These are phyloP conservation scores for Trichomonascaceae sp. DNA, from an alignment of 1,139 yeast genomes.

Conservation along the genomic window DNA sequence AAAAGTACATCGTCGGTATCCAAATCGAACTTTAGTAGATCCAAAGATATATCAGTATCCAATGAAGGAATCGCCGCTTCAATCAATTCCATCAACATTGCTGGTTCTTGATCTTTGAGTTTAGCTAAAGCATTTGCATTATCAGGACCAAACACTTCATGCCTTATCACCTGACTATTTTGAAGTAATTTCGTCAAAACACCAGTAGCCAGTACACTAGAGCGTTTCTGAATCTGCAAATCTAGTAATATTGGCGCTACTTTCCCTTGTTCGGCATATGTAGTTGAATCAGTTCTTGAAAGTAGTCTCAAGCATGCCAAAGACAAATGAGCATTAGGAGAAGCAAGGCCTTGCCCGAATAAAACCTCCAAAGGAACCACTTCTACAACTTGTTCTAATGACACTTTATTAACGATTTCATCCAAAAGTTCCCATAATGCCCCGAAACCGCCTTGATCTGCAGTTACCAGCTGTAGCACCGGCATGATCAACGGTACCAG, in stretches of 20 bases:
- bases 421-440: conserved; percentile 16
- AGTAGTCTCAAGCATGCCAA: conserved; percentile 18
- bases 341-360: conserved; percentile 16
- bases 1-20: conserved; percentile 16
- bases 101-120: conserved; percentile 5
- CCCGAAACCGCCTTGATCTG: conserved; percentile 14
- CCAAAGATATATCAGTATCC: conserved; percentile 15
- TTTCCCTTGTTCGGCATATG: conserved; percentile 5
- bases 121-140: neutral
- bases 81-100: conserved; percentile 20
- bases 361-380: conserved; percentile 19
- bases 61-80: conserved; percentile 16
- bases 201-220: conserved; percentile 11
- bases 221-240: conserved; percentile 6
- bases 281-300: conserved; percentile 20
- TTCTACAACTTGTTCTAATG: conserved; percentile 19
- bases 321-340: conserved; percentile 20
- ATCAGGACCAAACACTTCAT: neutral
- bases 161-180: conserved; percentile 14
- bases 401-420: conserved; percentile 18
- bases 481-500: conserved; percentile 15
- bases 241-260: neutral
- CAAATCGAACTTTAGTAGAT: conserved; percentile 14
- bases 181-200: conserved; percentile 6
- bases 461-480: conserved; percentile 17